Evolutionary conservation across 1,139 yeast species (phyloP), one percentile per base, ranked within the genome.

Genomic region (Zygotorulaspora mrakii): DNA sequence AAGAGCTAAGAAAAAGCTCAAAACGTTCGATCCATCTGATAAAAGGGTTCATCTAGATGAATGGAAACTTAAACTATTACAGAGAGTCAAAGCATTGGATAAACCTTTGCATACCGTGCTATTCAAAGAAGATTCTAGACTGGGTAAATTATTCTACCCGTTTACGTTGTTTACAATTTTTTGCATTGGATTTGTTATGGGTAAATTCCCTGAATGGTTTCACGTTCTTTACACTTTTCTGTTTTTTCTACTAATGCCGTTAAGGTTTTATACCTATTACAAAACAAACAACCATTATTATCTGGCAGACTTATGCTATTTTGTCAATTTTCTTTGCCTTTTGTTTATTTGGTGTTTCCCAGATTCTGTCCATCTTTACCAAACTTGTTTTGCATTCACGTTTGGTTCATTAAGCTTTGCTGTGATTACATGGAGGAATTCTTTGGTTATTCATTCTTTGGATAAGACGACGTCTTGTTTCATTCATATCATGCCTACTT

Each of bases 361-460:
- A 0, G 58, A 70, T 31, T 85, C 95, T 1, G 71, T 72, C 31
- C 73, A 79, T 42, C 67, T 91, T 29, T 89, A 83, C 63, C 77
- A 86, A 17, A 74, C 91, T 7, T 88, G 94, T 51, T 89, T 86
- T 64, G 83, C 96, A 10, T 76, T 91, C 44, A 75, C 94, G 2
- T 79, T 83, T 68, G 97, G 97, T 1, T 86, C 96, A 0, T 66
- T 91, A 39, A 77, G 95, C 7, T 89, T 87, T 75, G 97, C 97
- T 0, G 96, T 91, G 13, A 81, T 89, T 27, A 86, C 96, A 0
- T 91, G 98, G 98, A 73, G 95, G 54, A 91, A 91, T 60, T 88
- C 96, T 6, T 71, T 91, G 43, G 97, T 91, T 6, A 70, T 91
- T 35, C 98, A 91, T 58, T 82, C 94, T 12, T 76, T 91, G 48